Evolutionary conservation across 495 filamentous ascomycete species (phyloP).

Genomic region (Penicillium bovifimosum): DNA sequence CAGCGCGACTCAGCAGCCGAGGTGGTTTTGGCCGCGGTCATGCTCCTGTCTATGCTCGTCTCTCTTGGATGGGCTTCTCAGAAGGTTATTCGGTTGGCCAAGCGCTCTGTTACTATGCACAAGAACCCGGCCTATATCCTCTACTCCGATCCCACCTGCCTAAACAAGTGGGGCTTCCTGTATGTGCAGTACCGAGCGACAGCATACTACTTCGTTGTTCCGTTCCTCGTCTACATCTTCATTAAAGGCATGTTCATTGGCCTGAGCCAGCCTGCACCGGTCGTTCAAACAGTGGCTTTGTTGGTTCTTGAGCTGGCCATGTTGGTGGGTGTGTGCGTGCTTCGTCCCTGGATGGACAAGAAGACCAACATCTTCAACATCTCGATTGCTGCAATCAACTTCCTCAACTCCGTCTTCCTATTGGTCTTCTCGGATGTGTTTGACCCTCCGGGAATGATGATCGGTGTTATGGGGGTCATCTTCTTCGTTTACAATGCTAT

Average conservation of each 20-base stretch:
- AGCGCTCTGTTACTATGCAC: conserved; percentile 83
- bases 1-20: conserved; percentile 79
- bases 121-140: conserved; percentile 96
- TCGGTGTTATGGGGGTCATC: conserved; percentile 88
- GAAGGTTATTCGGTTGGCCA: conserved; percentile 86
- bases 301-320: conserved; percentile 79
- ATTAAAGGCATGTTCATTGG: conserved; percentile 90
- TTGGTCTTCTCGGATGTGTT: conserved; percentile 80
- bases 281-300: conserved; percentile 76
- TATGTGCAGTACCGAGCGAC: conserved; percentile 97
- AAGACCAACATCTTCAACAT: conserved; percentile 98
- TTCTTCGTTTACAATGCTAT: conserved; percentile 90
- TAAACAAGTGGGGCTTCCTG: conserved; percentile 98
- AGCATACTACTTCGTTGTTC: conserved; percentile 94
- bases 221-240: conserved; percentile 70
- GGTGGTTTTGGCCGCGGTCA: conserved; percentile 82
- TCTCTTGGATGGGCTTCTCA: conserved; percentile 83
- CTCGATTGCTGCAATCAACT: conserved; percentile 82
- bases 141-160: conserved; percentile 83
- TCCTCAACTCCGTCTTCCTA: conserved; percentile 83
- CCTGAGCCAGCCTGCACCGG: conserved; percentile 67
- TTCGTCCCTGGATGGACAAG: conserved; percentile 99
- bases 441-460: conserved; percentile 80
- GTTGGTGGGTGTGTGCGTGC: conserved; percentile 70
- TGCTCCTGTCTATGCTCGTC: conserved; percentile 72